Percentiles rank a stretch among this genome's conserved stretches.
These are phyloP conservation scores for Tremella yokohamensis DNA, from an alignment of 768 basidiomycete species.

Conservation along the genomic window DNA sequence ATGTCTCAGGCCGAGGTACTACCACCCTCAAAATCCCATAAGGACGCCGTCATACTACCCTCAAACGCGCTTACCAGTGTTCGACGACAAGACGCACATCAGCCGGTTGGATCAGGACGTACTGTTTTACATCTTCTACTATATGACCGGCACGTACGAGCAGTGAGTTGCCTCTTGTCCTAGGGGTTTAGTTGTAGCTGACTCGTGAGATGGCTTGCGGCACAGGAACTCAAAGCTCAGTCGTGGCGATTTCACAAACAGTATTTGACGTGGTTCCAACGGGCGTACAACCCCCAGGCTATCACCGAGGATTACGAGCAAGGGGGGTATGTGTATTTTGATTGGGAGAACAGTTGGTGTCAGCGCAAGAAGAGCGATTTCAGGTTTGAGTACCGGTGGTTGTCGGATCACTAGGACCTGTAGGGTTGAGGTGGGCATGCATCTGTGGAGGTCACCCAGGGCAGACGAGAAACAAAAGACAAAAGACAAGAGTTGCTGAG, in stretches of 20 bases:
- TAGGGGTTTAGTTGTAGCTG: neutral
- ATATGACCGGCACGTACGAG: slow-evolving; percentile 93
- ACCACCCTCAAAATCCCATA: slow-evolving; percentile 87
- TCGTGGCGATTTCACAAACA: slow-evolving; percentile 99
- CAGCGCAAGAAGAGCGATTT: slow-evolving; percentile 98
- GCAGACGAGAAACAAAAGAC: too few species aligned
- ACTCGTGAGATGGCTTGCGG: slow-evolving; percentile 73
- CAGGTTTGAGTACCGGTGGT: slow-evolving; percentile 80
- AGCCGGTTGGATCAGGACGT: slow-evolving; percentile 93
- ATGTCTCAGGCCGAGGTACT: slow-evolving; percentile 79
- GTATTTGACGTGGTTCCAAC: slow-evolving; percentile 99
- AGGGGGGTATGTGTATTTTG: slow-evolving; percentile 98
- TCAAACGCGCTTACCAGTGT: slow-evolving; percentile 72
- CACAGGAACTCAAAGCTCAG: slow-evolving; percentile 92
- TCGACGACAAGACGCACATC: slow-evolving; percentile 80
- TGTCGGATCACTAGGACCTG: slow-evolving; percentile 70
- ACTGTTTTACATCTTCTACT: slow-evolving; percentile 98
- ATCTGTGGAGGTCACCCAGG: too few species aligned
- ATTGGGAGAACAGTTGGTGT: slow-evolving; percentile 99
- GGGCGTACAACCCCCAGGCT: slow-evolving; percentile 93
- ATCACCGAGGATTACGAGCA: slow-evolving; percentile 99
- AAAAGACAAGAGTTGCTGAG: too few species aligned
- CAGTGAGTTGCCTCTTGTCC: slow-evolving; percentile 62
- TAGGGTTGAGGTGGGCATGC: too few species aligned
- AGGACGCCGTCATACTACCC: slow-evolving; percentile 92